Percentiles rank a stretch among this genome's conserved stretches.
Conservation (phyloP, 257 asterid genomes). For the Gardenia jasminoides region DNA sequence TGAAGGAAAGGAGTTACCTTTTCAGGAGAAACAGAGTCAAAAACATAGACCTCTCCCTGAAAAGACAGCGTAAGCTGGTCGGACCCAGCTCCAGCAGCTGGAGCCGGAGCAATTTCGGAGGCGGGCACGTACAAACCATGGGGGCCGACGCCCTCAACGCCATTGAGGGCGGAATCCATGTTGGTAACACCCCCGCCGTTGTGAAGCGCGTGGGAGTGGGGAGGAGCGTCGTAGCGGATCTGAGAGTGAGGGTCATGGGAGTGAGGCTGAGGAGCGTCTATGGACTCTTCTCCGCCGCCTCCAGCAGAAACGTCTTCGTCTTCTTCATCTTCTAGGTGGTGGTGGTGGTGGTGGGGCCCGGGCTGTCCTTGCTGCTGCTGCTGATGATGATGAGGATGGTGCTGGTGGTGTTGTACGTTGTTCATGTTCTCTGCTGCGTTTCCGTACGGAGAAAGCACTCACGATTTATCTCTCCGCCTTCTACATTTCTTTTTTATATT, state of each 20-base stretch:
- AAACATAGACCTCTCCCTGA: slow-evolving; percentile 94
- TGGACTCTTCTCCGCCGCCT: slow-evolving; percentile 39
- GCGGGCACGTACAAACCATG: slow-evolving; percentile 46
- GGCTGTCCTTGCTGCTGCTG: slow-evolving; percentile 19
- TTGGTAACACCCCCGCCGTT: slow-evolving; percentile 23
- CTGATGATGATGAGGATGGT: slow-evolving; percentile 11
- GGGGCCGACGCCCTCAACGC: slow-evolving; percentile 40
- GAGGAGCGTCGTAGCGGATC: slow-evolving; percentile 58
- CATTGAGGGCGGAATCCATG: slow-evolving; percentile 35
- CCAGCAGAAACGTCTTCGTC: slow-evolving; percentile 38
- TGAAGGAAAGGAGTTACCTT: slow-evolving; percentile 43
- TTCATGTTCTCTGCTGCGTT: slow-evolving; percentile 31
- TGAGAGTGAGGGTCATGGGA: slow-evolving; percentile 28
- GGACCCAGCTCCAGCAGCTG: slow-evolving; percentile 54
- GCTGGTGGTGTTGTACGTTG: slow-evolving; percentile 48
- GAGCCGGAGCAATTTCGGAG: slow-evolving; percentile 41
- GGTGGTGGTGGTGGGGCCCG: slow-evolving; percentile 32
- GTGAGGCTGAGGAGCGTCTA: slow-evolving; percentile 34
- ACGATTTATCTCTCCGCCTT: neutral
- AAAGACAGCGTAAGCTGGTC: slow-evolving; percentile 97
- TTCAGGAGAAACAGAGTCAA: slow-evolving; percentile 89
- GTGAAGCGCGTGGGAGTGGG: slow-evolving; percentile 69
- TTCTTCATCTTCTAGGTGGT: slow-evolving; percentile 40
- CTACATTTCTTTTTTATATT: too few relatives aligned
- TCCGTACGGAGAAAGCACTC: slow-evolving; percentile 14